phyloP scores from a whole-genome alignment of 2,329 filamentous ascomycete species.

The Arthrinium phaeospermum region DNA sequence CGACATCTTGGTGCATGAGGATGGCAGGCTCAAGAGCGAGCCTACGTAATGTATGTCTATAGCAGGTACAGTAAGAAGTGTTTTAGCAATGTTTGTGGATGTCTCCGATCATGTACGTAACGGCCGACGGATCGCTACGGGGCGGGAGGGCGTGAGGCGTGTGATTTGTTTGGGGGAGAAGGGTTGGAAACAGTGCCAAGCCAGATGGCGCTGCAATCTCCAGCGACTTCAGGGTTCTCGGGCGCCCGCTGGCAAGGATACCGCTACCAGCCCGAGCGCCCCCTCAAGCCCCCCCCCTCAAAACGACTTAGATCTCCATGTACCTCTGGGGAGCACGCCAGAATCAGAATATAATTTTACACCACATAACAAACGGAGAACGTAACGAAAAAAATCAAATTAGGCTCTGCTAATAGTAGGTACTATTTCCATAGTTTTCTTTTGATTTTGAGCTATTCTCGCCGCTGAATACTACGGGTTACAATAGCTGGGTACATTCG shows the following conservation, averaged over 20 bases:
- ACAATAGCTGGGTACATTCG: too few species aligned
- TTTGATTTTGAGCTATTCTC: too few species aligned
- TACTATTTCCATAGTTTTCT: too few species aligned
- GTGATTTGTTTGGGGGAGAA: slow-evolving; percentile 2
- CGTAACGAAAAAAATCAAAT: too few species aligned
- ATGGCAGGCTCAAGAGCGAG: slow-evolving; percentile 1
- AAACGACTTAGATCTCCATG: too few species aligned
- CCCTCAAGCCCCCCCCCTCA: background rate
- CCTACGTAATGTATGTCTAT: slow-evolving; percentile 10
- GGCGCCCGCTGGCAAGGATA: background rate
- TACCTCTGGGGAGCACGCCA: too few species aligned
- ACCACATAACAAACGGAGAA: too few species aligned
- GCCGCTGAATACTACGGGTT: too few species aligned
- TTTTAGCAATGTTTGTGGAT: slow-evolving; percentile 15
- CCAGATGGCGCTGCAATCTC: slow-evolving; percentile 2
- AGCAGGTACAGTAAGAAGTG: slow-evolving; percentile 9
- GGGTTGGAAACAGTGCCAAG: slow-evolving; percentile 12
- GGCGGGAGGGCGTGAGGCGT: background rate
- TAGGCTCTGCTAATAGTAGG: too few species aligned
- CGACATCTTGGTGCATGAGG: slow-evolving; percentile 22
- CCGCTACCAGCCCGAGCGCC: slow-evolving; percentile 1
- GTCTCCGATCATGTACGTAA: background rate
- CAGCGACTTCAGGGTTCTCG: background rate
- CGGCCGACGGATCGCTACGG: slow-evolving; percentile 14
- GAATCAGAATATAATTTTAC: too few species aligned